A percentile compares a stretch with the other conserved stretches of the same genome.
Evolutionary conservation across 768 basidiomycete species (phyloP).

Genomic region (Russula lepida): DNA sequence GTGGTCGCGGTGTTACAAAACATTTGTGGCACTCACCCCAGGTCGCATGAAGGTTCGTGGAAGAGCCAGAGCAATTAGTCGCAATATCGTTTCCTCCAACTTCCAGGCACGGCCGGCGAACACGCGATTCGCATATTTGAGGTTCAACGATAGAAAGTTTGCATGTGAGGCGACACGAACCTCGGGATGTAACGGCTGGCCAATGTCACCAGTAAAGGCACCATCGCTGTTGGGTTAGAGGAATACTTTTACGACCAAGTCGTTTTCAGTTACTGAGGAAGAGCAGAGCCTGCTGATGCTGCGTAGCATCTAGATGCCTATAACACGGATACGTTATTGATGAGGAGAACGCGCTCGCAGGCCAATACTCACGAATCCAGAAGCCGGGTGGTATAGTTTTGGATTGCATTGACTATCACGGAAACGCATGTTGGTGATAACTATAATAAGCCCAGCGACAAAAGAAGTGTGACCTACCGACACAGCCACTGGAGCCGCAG

Average conservation of each 20-base stretch:
- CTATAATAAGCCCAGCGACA: neutral
- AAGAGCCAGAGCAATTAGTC: slow-evolving; percentile 33
- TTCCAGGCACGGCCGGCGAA: slow-evolving; percentile 29
- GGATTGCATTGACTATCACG: slow-evolving; percentile 41
- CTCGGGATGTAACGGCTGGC: slow-evolving; percentile 43
- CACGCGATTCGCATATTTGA: neutral
- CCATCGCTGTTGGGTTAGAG: neutral
- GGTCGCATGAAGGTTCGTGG: slow-evolving; percentile 37
- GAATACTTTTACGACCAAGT: too few relatives aligned
- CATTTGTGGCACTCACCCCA: neutral
- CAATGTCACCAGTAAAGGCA: slow-evolving; percentile 39
- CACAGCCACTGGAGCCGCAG: slow-evolving; percentile 31
- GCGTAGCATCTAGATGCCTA: slow-evolving; percentile 22
- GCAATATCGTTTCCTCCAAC: slow-evolving; percentile 39
- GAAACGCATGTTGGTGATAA: neutral
- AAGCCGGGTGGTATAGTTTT: slow-evolving; percentile 48
- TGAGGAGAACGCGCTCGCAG: too few relatives aligned
- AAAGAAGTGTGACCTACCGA: slow-evolving; percentile 21
- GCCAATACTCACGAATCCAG: slow-evolving; percentile 27
- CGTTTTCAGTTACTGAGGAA: slow-evolving; percentile 33
- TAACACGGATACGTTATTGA: neutral
- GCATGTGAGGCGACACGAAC: neutral
- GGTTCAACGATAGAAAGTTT: neutral
- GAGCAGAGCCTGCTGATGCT: slow-evolving; percentile 44
- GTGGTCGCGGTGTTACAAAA: too few relatives aligned